These are phyloP conservation scores for Monilinia aucupariae DNA, from an alignment of 2,329 filamentous ascomycete genomes.

Conservation along the genomic window DNA sequence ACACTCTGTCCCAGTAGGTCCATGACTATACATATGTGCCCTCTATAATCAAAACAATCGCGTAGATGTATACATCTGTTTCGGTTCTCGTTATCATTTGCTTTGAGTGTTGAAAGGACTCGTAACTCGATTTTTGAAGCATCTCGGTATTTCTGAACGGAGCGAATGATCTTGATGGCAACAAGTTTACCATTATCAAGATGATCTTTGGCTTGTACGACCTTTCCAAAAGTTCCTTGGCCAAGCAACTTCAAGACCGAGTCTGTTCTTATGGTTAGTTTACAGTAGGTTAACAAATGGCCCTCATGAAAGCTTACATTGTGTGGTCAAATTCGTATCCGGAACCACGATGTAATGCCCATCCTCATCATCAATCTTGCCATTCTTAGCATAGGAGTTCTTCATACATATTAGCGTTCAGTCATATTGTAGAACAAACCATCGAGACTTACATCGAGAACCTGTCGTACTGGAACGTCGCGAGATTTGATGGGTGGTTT, in stretches of 20 bases:
- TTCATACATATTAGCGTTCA: conserved; percentile 24
- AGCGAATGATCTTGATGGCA: conserved; percentile 96
- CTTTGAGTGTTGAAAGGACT: conserved; percentile 84
- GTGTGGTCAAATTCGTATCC: conserved; percentile 76
- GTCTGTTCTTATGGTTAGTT: conserved; percentile 48
- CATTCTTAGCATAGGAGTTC: conserved; percentile 46
- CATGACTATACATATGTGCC: conserved; percentile 87
- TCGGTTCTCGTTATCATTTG: conserved; percentile 84
- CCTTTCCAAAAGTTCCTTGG: conserved; percentile 97
- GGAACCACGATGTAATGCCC: conserved; percentile 94
- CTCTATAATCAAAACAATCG: conserved; percentile 95
- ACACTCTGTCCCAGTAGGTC: conserved; percentile 85
- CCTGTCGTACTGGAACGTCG: conserved; percentile 61
- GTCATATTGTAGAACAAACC: neutral
- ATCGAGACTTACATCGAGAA: conserved; percentile 53
- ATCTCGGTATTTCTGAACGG: conserved; percentile 96
- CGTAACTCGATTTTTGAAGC: conserved; percentile 91
- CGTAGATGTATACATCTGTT: conserved; percentile 96
- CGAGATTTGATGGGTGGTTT: conserved; percentile 86
- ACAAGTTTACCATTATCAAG: conserved; percentile 65
- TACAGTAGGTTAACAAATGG: neutral
- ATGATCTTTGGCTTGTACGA: conserved; percentile 84
- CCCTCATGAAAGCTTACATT: conserved; percentile 60
- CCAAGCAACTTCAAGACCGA: conserved; percentile 84
- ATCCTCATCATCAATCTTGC: conserved; percentile 91